A percentile compares a stretch with the other conserved stretches of the same genome.
Conservation (phyloP, 148 eudicot genomes). For the Oxyria digyna region DNA sequence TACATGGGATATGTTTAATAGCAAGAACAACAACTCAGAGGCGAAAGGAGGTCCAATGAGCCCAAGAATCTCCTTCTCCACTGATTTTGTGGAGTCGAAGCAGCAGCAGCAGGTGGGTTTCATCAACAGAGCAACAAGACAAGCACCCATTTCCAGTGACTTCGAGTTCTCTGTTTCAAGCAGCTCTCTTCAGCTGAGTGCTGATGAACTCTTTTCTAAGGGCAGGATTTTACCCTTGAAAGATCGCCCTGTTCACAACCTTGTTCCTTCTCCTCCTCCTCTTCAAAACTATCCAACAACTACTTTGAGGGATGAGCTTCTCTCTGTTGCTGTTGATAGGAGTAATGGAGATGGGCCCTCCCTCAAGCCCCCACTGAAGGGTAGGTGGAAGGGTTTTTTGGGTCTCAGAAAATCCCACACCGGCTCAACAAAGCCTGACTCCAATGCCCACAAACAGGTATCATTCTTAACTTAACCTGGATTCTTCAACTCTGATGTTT, state of each 20-base stretch:
- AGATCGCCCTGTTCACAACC: conserved; percentile 3
- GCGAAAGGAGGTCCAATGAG: conserved; percentile 27
- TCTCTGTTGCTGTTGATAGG: conserved; percentile 22
- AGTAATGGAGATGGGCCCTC: conserved; percentile 18
- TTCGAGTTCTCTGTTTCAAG: conserved; percentile 60
- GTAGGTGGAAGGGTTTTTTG: conserved; percentile 63
- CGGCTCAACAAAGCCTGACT: conserved; percentile 42
- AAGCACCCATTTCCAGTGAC: conserved; percentile 35
- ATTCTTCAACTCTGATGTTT: background rate
- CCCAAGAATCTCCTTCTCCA: conserved; percentile 90
- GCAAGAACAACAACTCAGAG: background rate
- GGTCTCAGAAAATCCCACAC: conserved; percentile 66
- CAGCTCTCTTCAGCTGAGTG: conserved; percentile 27
- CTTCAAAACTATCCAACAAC: background rate
- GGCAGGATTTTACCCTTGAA: conserved; percentile 67
- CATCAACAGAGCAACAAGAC: background rate
- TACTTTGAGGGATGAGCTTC: conserved; percentile 63
- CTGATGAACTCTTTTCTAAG: conserved; percentile 72
- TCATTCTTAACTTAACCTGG: background rate
- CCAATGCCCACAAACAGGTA: background rate
- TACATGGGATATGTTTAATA: conserved; percentile 61
- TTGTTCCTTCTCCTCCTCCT: background rate
- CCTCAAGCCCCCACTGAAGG: conserved; percentile 41
- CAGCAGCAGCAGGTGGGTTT: background rate
- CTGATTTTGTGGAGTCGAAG: conserved; percentile 67